These are phyloP conservation scores for Neolecta irregularis DNA, from an alignment of 1,139 yeast species.

Conservation along the genomic window DNA sequence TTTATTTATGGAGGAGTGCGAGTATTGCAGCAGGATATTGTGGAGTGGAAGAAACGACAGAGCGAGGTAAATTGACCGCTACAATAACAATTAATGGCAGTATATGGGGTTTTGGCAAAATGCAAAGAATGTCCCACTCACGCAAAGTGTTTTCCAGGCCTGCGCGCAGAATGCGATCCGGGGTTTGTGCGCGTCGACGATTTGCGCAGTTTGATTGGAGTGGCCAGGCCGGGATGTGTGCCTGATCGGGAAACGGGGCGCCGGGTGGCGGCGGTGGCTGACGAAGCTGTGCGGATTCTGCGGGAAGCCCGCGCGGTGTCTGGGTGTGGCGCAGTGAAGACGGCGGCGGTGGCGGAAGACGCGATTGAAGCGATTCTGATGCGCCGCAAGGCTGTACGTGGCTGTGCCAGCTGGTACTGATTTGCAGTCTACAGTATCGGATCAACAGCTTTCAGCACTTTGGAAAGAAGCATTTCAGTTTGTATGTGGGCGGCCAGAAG, in stretches of 20 bases:
- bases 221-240: slow-evolving; percentile 55
- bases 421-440: too few species aligned
- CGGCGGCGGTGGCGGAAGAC: slow-evolving; percentile 4
- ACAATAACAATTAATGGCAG: too few species aligned
- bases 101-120: slow-evolving; percentile 32
- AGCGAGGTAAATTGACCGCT: too few species aligned
- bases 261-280: slow-evolving; percentile 49
- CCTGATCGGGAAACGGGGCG: slow-evolving; percentile 64
- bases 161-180: slow-evolving; percentile 50
- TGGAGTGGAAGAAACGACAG: slow-evolving; percentile 20
- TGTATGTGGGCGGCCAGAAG: too few species aligned
- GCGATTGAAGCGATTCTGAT: too few species aligned
- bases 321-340: slow-evolving; percentile 42
- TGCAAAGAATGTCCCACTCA: slow-evolving; percentile 73
- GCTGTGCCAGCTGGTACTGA: too few species aligned
- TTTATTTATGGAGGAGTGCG: slow-evolving; percentile 23
- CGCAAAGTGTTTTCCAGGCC: slow-evolving; percentile 52
- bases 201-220: slow-evolving; percentile 39
- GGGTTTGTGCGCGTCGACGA: slow-evolving; percentile 47
- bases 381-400: slow-evolving; percentile 8
- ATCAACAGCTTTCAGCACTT: too few species aligned
- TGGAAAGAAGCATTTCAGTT: too few species aligned
- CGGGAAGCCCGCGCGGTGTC: slow-evolving; percentile 52
- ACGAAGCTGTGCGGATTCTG: slow-evolving; percentile 50
- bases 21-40: slow-evolving; percentile 25